Percentiles rank a stretch among this genome's conserved stretches.
These are phyloP conservation scores for Pyrrhoderma noxium DNA, from an alignment of 1,284 basidiomycete genomes.

Conservation along the genomic window DNA sequence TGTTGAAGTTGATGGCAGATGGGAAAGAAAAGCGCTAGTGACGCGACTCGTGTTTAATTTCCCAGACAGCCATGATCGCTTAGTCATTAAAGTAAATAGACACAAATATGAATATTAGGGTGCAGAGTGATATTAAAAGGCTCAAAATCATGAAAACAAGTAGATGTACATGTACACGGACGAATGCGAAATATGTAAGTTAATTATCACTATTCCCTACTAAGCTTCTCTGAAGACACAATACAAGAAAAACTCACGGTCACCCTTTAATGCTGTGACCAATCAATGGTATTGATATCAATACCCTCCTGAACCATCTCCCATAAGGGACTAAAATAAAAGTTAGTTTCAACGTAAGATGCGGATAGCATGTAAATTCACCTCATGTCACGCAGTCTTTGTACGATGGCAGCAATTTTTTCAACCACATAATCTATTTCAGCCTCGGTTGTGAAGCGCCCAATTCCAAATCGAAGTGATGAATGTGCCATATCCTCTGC, in stretches of 20 bases:
- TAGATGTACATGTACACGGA: slow-evolving; percentile 7
- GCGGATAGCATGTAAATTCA: slow-evolving; percentile 13
- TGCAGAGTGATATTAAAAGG: background rate
- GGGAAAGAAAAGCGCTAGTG: slow-evolving; percentile 29
- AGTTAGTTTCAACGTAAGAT: background rate
- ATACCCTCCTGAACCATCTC: slow-evolving; percentile 99
- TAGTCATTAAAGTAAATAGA: background rate
- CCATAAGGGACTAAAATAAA: slow-evolving; percentile 71
- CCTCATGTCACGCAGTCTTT: slow-evolving; percentile 66
- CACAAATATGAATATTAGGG: background rate
- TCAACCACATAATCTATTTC: slow-evolving; percentile 94
- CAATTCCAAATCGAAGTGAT: slow-evolving; percentile 95
- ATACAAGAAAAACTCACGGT: background rate
- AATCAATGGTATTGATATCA: slow-evolving; percentile 88
- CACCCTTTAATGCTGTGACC: slow-evolving; percentile 62
- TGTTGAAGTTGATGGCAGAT: slow-evolving; percentile 33
- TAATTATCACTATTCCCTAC: background rate
- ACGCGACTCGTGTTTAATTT: background rate
- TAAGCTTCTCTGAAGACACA: background rate
- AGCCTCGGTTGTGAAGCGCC: slow-evolving; percentile 95
- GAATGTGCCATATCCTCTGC: slow-evolving; percentile 99
- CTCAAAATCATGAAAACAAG: background rate
- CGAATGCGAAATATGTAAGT: slow-evolving; percentile 2
- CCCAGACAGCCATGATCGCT: slow-evolving; percentile 1
- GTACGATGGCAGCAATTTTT: slow-evolving; percentile 84